Evolutionary conservation across 2,329 filamentous ascomycete species (phyloP), one percentile per base, ranked within the genome.

Genomic region (Fusarium irregulare): DNA sequence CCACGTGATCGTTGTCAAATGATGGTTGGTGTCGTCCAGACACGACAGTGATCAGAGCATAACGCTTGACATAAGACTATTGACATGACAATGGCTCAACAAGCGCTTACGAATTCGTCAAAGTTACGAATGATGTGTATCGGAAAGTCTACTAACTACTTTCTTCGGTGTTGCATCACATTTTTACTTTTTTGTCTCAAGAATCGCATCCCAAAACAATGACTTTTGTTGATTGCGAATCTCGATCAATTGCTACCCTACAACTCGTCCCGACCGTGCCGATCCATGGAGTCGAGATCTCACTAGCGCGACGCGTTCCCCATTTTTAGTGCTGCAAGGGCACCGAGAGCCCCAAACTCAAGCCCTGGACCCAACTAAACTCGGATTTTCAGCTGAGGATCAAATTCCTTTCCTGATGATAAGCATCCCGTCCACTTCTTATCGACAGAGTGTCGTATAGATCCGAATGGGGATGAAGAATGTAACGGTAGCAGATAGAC

Each of bases 261-360:
- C 23, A 53, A 41, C 13, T 25, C n/a, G 5, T 27, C 18, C 49
- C 34, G 48, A 27, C 14, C 4, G 25, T 41, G 49, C 49, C 34
- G 34, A 53, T 53, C 49, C 23, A 53, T 53, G 23, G 49, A 28
- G 49, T 53, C 49, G 32, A 53, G 34, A 53, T 42, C 23, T 23
- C 34, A 25, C n/a, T 47, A 48, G 30, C 41, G 21, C 20, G 25
- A 30, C 13, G 25, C 11, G 32, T 8, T 42, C 49, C n/a, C 49
- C 40, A 56, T 27, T 34, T 34, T 49, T 32, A 49, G 11, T 32
- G 12, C 54, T 49, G 54, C 30, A 56, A 56, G 54, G 54, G 44
- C 53, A 10, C 27, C n/a, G n/a, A 28, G 18, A 48, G 42, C 10
- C 8, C 21, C 30, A 32, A 32, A 23, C 28, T 9, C 28, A 27